Conservation (phyloP, 257 asterid species). For the Jacaranda copaia region DNA sequence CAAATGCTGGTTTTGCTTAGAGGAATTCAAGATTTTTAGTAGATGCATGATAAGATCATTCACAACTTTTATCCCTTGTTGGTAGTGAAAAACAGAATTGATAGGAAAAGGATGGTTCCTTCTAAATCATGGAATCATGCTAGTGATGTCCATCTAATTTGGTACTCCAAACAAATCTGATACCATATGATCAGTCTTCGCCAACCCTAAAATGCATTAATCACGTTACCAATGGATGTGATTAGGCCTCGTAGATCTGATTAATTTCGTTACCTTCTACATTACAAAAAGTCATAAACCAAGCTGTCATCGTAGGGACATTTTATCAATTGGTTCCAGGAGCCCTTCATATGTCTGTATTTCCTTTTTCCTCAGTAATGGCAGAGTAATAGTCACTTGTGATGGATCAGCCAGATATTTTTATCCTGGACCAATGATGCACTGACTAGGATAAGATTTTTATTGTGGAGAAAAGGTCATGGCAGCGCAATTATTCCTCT, state of each 20-base stretch:
- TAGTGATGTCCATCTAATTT: slow-evolving; percentile 15
- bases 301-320: slow-evolving; percentile 29
- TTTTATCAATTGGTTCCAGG: slow-evolving; percentile 20
- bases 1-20: background rate
- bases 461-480: background rate
- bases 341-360: slow-evolving; percentile 5
- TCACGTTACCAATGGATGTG: background rate
- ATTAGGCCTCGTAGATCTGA: slow-evolving; percentile 19
- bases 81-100: background rate
- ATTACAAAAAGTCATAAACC: slow-evolving; percentile 5
- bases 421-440: slow-evolving; percentile 13
- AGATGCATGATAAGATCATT: background rate
- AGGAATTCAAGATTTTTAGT: slow-evolving; percentile 9
- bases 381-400: slow-evolving; percentile 4
- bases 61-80: background rate
- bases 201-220: slow-evolving; percentile 4
- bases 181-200: background rate
- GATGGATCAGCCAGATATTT: slow-evolving; percentile 37
- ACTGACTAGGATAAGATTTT: background rate
- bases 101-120: background rate
- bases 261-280: background rate
- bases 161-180: background rate
- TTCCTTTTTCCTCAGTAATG: slow-evolving; percentile 7
- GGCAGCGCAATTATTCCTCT: slow-evolving; percentile 1
- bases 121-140: background rate